Base-by-base conservation (phyloP, 176 grass and related monocot species). In the Neostapfia colusana region DNA sequence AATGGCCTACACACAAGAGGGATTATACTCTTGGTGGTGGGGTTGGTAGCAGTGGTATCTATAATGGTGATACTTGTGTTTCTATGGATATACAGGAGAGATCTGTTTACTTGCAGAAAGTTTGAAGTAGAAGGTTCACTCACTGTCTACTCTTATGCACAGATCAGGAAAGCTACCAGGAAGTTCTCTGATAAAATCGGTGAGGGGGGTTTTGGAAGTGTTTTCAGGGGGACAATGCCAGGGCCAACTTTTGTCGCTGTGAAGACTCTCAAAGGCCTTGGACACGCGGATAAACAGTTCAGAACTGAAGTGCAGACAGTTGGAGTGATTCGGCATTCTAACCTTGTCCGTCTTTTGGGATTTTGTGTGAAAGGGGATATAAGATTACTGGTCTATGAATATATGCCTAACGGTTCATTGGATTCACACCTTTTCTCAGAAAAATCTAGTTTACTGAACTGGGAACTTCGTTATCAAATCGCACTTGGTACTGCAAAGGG, bases 221-320 rank as follows among this genome's bases (percentile, higher is more conserved):
- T 77, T 77, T 77, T 77, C 60, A 77, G 43, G 31, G 74, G 74
- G 50, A 77, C 60, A 77, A 50, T 77, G 60, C 43, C 60, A 7
- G 74, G 59, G 38, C 23, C 74, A 37, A 65, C 59, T 17, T 42
- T 4, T 17, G 1, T 77, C 0, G 74, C 59, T 15, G 74, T 77
- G 13, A 77, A 77, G 28, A 16, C 60, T 11, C 59, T 77, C 20
- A 77, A 77, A 37, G 28, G 60, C n/a, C 61, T 4, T 6, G 28
- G 60, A 20, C 60, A 77, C 0, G 74, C 28, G 2, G 74, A 77
- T 24, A 77, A 77, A 46, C 60, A 77, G 2, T 77, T 77, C 60
- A 77, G 74, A 77, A 7, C 74, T 17, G 74, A 77, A 25, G 74
- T 77, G 43, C 59, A 65, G 43, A 77, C 74, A 17, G 4, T 77